Evolutionary conservation across 345 rosid genomes (phyloP).

Genomic region (Psidium guajava): DNA sequence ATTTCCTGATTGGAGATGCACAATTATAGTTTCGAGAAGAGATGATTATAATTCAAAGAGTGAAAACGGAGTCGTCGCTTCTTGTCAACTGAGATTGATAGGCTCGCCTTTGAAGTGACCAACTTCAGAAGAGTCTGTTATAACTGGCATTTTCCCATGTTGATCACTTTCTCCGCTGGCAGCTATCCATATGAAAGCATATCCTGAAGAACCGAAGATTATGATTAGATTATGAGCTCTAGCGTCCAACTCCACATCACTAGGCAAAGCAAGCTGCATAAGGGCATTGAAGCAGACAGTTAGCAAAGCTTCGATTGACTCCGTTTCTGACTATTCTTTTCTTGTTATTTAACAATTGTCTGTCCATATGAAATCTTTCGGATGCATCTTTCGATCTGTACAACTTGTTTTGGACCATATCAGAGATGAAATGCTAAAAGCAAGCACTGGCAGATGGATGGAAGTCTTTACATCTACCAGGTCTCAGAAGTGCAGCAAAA

Average conservation of each 20-base stretch:
- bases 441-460: not conserved
- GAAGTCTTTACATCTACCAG: constrained; percentile 81
- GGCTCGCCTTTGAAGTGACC: not conserved
- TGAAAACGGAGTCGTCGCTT: too few relatives aligned
- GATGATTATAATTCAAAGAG: too few relatives aligned
- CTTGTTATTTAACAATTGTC: not conserved
- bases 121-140: not conserved
- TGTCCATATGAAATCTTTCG: not conserved
- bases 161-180: not conserved
- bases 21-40: too few relatives aligned
- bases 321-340: not conserved
- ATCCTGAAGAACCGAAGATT: not conserved
- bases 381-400: not conserved
- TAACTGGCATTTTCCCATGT: not conserved
- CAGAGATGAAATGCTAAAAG: not conserved
- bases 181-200: not conserved
- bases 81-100: not conserved
- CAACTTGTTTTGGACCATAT: not conserved
- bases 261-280: not conserved
- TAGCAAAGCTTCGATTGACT: not conserved
- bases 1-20: too few relatives aligned
- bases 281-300: not conserved
- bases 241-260: not conserved
- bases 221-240: not conserved
- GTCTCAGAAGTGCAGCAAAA: constrained; percentile 51